Evolutionary conservation across 129 eudicot species (phyloP).

Genomic region (Pseudognaphalium luteoalbum): DNA sequence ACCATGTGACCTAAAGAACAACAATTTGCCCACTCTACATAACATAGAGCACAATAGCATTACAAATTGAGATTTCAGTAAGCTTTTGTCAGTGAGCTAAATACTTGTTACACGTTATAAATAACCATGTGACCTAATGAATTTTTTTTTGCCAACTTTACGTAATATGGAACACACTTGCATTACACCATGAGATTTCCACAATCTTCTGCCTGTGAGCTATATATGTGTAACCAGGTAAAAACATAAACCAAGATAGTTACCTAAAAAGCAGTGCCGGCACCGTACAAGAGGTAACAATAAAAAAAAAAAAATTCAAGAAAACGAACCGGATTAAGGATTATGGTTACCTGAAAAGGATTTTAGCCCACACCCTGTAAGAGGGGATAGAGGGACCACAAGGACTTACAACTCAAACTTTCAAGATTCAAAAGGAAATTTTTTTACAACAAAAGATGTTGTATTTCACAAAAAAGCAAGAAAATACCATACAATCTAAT

Average conservation of each 20-base stretch:
- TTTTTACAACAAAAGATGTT: slow-evolving; percentile 11
- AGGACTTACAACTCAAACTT: slow-evolving; percentile 9
- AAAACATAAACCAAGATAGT: background rate
- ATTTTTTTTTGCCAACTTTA: too few species aligned
- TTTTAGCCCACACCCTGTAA: background rate
- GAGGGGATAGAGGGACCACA: slow-evolving; percentile 8
- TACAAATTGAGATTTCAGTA: slow-evolving; percentile 9
- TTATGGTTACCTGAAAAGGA: too few species aligned
- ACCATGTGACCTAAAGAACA: background rate
- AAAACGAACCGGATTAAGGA: too few species aligned
- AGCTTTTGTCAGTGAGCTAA: too few species aligned
- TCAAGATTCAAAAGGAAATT: slow-evolving; percentile 14
- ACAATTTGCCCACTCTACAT: background rate
- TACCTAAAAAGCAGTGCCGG: too few species aligned
- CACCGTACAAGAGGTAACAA: too few species aligned
- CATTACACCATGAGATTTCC: too few species aligned
- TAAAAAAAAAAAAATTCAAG: too few species aligned
- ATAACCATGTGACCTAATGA: too few species aligned
- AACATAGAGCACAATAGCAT: background rate
- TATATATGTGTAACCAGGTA: background rate
- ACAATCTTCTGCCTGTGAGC: background rate
- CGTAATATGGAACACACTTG: too few species aligned
- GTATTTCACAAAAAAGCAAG: background rate
- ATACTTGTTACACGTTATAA: too few species aligned
- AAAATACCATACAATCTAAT: background rate